Percentiles rank a stretch among this genome's conserved stretches.
These are phyloP conservation scores for Bassia scoparia DNA, from an alignment of 148 eudicot species.

Conservation along the genomic window DNA sequence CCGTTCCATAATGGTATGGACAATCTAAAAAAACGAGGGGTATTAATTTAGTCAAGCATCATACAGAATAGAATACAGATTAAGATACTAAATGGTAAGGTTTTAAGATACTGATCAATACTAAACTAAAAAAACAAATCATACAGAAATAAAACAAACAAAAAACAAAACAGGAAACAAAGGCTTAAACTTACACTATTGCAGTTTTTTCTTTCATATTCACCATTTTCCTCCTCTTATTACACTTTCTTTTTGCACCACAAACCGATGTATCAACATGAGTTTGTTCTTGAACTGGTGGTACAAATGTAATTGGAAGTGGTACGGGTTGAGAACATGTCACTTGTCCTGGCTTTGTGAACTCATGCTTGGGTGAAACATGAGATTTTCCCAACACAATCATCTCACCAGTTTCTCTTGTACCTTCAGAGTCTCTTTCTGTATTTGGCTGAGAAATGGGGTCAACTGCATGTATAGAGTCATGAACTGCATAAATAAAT, in stretches of 20 bases:
- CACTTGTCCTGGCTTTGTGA: conserved; percentile 24
- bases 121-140: not conserved
- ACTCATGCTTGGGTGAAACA: conserved; percentile 10
- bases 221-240: conserved; percentile 34
- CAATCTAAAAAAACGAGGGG: too few relatives aligned
- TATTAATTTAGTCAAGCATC: not conserved
- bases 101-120: not conserved
- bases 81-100: not conserved
- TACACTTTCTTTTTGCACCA: conserved; percentile 31
- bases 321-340: conserved; percentile 17
- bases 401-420: not conserved
- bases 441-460: conserved; percentile 16
- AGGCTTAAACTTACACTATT: conserved; percentile 24
- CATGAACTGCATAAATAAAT: conserved; percentile 30
- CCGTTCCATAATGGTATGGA: too few relatives aligned
- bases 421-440: not conserved
- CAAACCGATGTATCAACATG: conserved; percentile 19
- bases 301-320: conserved; percentile 32
- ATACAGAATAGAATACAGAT: not conserved
- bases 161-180: conserved; percentile 5
- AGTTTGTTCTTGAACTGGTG: conserved; percentile 28
- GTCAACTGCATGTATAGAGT: conserved; percentile 17
- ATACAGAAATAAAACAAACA: not conserved
- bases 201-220: conserved; percentile 30
- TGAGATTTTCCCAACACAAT: conserved; percentile 10